Percentiles rank a stretch among this genome's conserved stretches.
Evolutionary conservation across 2,329 filamentous ascomycete species (phyloP).

Genomic region (Aspergillus calidoustus): DNA sequence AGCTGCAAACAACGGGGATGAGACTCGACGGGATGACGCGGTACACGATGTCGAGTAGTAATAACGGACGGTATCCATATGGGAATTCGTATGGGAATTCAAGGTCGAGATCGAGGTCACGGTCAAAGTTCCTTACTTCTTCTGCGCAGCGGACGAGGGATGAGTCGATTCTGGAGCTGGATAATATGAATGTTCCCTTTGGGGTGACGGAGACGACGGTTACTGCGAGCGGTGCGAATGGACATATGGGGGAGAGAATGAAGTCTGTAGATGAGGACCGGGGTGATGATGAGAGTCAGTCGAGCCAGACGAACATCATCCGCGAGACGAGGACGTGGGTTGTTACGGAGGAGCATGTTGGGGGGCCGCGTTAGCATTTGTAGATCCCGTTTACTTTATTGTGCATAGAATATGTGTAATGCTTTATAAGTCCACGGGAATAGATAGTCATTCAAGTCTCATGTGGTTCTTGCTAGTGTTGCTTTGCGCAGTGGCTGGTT

Average conservation of each 20-base stretch:
- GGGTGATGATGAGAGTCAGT: conserved; percentile 25
- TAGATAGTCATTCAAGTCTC: too few relatives aligned
- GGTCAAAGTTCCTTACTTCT: background rate
- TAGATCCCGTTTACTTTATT: background rate
- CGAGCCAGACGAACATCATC: conserved; percentile 26
- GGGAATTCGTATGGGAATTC: too few relatives aligned
- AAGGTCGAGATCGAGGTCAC: background rate
- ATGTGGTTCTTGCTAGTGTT: too few relatives aligned
- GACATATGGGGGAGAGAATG: background rate
- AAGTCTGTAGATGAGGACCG: background rate
- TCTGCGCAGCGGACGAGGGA: background rate
- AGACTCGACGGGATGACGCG: background rate
- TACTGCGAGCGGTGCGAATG: background rate
- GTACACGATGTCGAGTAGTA: background rate
- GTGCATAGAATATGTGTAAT: too few relatives aligned
- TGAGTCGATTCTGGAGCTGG: background rate
- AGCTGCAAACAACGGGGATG: conserved; percentile 11
- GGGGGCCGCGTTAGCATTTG: background rate
- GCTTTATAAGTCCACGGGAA: too few relatives aligned
- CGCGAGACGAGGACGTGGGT: conserved; percentile 22
- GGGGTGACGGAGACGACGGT: background rate
- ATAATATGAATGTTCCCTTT: background rate
- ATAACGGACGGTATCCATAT: too few relatives aligned
- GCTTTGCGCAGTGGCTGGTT: too few relatives aligned
- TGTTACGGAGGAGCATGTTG: conserved; percentile 16